These are phyloP conservation scores for Fraxinus paxiana DNA, from an alignment of 305 asterid species.

Conservation along the genomic window DNA sequence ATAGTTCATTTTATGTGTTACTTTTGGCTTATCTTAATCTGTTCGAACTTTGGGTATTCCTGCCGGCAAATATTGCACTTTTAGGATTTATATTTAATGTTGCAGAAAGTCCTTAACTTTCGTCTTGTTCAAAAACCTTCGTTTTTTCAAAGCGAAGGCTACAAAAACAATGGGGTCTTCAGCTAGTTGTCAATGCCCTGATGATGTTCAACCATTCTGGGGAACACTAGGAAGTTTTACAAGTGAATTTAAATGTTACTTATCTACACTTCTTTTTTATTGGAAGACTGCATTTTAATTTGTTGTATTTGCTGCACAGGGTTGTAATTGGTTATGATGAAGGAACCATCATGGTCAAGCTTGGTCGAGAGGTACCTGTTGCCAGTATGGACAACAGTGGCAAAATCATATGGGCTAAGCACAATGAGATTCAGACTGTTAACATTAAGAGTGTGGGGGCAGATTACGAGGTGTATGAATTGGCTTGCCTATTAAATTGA, in stretches of 20 bases:
- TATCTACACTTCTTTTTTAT: neutral
- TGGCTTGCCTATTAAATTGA: constrained; percentile 4
- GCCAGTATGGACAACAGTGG: constrained; percentile 98
- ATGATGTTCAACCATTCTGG: constrained; percentile 2
- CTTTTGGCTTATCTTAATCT: constrained; percentile 14
- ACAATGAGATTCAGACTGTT: constrained; percentile 94
- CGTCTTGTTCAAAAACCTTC: constrained; percentile 11
- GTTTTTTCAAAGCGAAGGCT: constrained; percentile 6
- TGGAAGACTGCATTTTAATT: neutral
- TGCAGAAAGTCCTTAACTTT: constrained; percentile 1
- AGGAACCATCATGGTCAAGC: constrained; percentile 21
- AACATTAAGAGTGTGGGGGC: constrained; percentile 92
- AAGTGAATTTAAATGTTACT: neutral
- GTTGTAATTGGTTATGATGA: constrained; percentile 25
- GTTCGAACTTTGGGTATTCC: constrained; percentile 15
- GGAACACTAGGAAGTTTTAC: neutral
- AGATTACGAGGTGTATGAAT: constrained; percentile 71
- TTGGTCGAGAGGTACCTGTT: constrained; percentile 56
- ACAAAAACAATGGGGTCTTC: constrained; percentile 13
- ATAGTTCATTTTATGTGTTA: constrained; percentile 22
- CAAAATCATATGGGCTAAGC: constrained; percentile 96
- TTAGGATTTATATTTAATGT: neutral
- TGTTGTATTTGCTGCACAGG: constrained; percentile 4
- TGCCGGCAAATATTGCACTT: constrained; percentile 3
- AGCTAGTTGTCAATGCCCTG: constrained; percentile 4